Evolutionary conservation across 768 basidiomycete genomes (phyloP).

Genomic region (Clathrus columnatus): DNA sequence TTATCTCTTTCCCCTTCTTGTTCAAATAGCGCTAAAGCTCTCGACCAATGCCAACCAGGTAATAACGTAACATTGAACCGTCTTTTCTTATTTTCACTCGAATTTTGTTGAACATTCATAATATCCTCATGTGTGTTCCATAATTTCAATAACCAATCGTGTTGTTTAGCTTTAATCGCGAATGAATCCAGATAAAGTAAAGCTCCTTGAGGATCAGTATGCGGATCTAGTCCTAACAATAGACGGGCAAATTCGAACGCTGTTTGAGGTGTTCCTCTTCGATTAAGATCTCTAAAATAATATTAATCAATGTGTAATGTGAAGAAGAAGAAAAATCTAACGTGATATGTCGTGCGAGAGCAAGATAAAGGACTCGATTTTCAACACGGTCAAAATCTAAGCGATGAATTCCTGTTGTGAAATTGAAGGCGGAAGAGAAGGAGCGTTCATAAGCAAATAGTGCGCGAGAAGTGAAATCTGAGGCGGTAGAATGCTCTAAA

Average conservation of each 20-base stretch:
- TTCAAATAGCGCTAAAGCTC: slow-evolving; percentile 55
- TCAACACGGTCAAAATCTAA: slow-evolving; percentile 88
- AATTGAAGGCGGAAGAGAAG: slow-evolving; percentile 79
- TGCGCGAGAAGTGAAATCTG: slow-evolving; percentile 87
- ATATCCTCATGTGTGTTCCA: slow-evolving; percentile 39
- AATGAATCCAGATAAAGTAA: slow-evolving; percentile 79
- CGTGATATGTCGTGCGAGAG: slow-evolving; percentile 72
- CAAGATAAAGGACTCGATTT: slow-evolving; percentile 88
- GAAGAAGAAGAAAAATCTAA: not conserved
- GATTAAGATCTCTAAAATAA: slow-evolving; percentile 59
- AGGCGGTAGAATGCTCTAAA: slow-evolving; percentile 71
- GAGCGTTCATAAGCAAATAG: slow-evolving; percentile 89
- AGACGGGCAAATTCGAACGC: slow-evolving; percentile 89
- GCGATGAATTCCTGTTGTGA: slow-evolving; percentile 71
- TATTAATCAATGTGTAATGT: not conserved
- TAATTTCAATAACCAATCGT: slow-evolving; percentile 70
- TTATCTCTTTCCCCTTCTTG: slow-evolving; percentile 35
- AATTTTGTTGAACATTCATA: slow-evolving; percentile 13
- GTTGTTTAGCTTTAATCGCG: slow-evolving; percentile 71
- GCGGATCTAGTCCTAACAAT: slow-evolving; percentile 76
- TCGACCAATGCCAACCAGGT: slow-evolving; percentile 71
- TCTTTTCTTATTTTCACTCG: slow-evolving; percentile 16
- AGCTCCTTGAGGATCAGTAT: slow-evolving; percentile 82
- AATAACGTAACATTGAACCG: slow-evolving; percentile 48
- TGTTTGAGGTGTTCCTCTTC: slow-evolving; percentile 83